Conservation (phyloP, 768 basidiomycete genomes). For the Phylloporus scabripes region DNA sequence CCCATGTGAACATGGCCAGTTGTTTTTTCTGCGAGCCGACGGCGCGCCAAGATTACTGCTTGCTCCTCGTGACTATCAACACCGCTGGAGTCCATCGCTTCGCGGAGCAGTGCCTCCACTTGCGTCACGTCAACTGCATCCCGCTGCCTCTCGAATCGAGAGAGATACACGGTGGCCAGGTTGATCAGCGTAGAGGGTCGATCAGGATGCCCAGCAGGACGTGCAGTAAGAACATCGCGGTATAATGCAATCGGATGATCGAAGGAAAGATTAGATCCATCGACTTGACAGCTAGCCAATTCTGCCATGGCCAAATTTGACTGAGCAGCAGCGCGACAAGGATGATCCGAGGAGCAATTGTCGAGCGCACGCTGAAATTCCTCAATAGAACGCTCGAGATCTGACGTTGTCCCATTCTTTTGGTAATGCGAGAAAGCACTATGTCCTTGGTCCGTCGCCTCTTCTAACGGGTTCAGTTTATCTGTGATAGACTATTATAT, state of each 20-base stretch:
- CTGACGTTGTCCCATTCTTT: not conserved
- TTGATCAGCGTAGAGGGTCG: slow-evolving; percentile 1
- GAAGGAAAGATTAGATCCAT: not conserved
- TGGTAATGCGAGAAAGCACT: not conserved
- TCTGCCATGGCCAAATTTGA: not conserved
- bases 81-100: not conserved
- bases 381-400: not conserved
- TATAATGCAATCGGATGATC: not conserved
- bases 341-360: not conserved
- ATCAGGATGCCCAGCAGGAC: slow-evolving; percentile 5
- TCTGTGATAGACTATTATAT: not conserved
- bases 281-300: not conserved
- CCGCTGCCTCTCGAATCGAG: not conserved
- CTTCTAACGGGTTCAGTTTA: not conserved
- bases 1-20: too few species aligned
- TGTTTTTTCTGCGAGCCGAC: not conserved
- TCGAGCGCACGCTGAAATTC: not conserved
- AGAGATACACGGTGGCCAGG: not conserved
- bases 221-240: not conserved
- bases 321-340: slow-evolving; percentile 1
- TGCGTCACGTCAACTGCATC: not conserved
- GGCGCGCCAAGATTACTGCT: not conserved
- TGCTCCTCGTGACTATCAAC: not conserved
- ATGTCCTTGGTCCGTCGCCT: not conserved
- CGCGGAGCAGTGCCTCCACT: not conserved